Evolutionary conservation across 2,329 filamentous ascomycete genomes (phyloP).

Genomic region (Clonostachys byssicola): DNA sequence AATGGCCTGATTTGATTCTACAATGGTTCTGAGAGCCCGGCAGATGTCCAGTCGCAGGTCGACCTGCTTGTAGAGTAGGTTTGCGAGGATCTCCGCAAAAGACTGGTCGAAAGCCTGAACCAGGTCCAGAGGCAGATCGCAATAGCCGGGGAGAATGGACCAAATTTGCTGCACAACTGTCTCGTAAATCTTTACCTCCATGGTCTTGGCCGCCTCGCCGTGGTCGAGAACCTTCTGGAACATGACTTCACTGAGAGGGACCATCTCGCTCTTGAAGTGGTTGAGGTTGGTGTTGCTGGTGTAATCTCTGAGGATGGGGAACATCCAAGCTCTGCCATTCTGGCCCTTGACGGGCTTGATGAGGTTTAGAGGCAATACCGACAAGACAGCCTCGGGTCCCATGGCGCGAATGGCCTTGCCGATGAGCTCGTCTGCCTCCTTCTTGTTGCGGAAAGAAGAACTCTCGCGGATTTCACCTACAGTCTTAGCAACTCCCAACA

Average conservation of each 20-base stretch:
- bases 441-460: constrained; percentile 87
- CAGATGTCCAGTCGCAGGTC: constrained; percentile 86
- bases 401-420: constrained; percentile 85
- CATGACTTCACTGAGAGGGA: constrained; percentile 85
- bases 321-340: constrained; percentile 87
- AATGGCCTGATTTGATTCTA: constrained; percentile 88
- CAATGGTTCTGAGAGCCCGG: constrained; percentile 76
- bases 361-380: constrained; percentile 82
- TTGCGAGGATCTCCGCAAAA: constrained; percentile 88
- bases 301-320: constrained; percentile 85
- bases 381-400: constrained; percentile 80
- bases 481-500: constrained; percentile 70
- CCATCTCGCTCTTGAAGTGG: constrained; percentile 82
- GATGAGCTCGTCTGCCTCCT: constrained; percentile 87
- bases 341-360: constrained; percentile 71
- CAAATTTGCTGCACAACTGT: constrained; percentile 94
- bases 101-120: constrained; percentile 73
- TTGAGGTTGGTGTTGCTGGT: constrained; percentile 82
- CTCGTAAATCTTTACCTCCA: constrained; percentile 97
- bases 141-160: constrained; percentile 91
- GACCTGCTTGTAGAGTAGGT: constrained; percentile 87
- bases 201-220: constrained; percentile 78
- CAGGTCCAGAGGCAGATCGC: constrained; percentile 82
- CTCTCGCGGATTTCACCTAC: constrained; percentile 86
- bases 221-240: constrained; percentile 87